Conservation (phyloP, 2,329 filamentous ascomycete species). For the Penicillium sp. region DNA sequence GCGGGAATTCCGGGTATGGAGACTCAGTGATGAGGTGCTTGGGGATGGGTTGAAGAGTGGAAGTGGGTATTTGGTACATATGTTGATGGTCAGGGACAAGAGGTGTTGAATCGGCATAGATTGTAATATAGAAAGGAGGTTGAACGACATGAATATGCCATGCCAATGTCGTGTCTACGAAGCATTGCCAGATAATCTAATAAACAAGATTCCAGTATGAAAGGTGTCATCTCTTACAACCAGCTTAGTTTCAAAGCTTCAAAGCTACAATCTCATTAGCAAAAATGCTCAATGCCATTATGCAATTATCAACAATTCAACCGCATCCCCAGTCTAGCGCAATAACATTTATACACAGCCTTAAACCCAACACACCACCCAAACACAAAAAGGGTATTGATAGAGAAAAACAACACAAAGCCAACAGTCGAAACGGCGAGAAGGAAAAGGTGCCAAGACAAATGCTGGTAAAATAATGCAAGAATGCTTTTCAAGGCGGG, state of each 20-base stretch:
- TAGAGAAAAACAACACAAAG: constrained; percentile 4
- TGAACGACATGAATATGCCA: too few species aligned
- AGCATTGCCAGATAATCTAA: too few species aligned
- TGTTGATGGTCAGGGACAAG: constrained; percentile 56
- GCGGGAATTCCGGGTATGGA: constrained; percentile 65
- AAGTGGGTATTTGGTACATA: constrained; percentile 75
- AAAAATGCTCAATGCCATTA: constrained; percentile 14
- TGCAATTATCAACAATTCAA: not conserved
- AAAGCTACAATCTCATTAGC: constrained; percentile 2
- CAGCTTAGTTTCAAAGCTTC: too few species aligned
- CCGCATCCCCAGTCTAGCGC: too few species aligned
- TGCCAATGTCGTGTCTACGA: too few species aligned
- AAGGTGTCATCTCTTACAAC: too few species aligned
- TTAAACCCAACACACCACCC: constrained; percentile 5
- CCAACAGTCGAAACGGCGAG: constrained; percentile 22
- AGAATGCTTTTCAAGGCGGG: constrained; percentile 9
- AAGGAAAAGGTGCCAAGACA: constrained; percentile 11
- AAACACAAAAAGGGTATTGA: constrained; percentile 16
- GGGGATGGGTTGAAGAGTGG: constrained; percentile 54
- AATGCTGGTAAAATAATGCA: constrained; percentile 6
- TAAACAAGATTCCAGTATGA: too few species aligned
- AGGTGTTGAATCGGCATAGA: too few species aligned
- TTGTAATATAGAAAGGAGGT: too few species aligned
- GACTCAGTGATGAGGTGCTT: constrained; percentile 60
- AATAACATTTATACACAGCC: not conserved